Base-by-base conservation (phyloP, 257 asterid genomes). In the Penstemon eatonii region DNA sequence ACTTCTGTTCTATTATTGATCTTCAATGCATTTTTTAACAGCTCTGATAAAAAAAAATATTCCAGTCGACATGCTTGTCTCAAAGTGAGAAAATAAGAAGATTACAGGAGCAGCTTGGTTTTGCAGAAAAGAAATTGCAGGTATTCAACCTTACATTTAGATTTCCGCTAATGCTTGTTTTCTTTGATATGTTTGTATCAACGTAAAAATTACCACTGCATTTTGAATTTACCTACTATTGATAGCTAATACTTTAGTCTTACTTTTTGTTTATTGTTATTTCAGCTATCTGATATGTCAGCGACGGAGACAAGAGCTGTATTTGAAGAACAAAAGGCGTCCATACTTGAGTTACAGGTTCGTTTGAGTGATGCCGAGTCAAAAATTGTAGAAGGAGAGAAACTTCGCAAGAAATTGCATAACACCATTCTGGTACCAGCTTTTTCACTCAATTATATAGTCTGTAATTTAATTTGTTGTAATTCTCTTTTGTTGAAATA, bases 351-450 rank as follows among this genome's bases (percentile, higher is more conserved):
- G 63, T 69, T 95, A 57, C 84, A 82, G 42, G 79, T 36, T 65
- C 96, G 95, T 10, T 84, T 95, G 18, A 86, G 86, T 51, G 96
- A 89, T 38, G 95, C 99, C 12, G 99, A 95, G 62, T 52, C 55
- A 19, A 91, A 91, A 61, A 83, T 91, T 65, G 72, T 85, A 5
- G 99, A 91, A 78, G 98, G 98, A 68, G 98, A 89, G 75, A 78
- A 82, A 62, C 83, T 86, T n/a, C 89, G 99, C 7, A 95, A 91
- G 68, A 91, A 91, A 76, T 72, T 91, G 60, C 99, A 95, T 55
- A 95, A 95, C 80, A 91, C 99, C 3, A 95, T 95, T 59, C 76
- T 95, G 93, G 99, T 91, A 81, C 68, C 42, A 58, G 5, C 36
- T 73, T 78, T 65, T 44, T 57, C n/a, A 8, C 49, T 25, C 33